A percentile compares a stretch with the other conserved stretches of the same genome.
phyloP scores from a whole-genome alignment of 2,329 filamentous ascomycete species.

The Plenodomus biglobosus region DNA sequence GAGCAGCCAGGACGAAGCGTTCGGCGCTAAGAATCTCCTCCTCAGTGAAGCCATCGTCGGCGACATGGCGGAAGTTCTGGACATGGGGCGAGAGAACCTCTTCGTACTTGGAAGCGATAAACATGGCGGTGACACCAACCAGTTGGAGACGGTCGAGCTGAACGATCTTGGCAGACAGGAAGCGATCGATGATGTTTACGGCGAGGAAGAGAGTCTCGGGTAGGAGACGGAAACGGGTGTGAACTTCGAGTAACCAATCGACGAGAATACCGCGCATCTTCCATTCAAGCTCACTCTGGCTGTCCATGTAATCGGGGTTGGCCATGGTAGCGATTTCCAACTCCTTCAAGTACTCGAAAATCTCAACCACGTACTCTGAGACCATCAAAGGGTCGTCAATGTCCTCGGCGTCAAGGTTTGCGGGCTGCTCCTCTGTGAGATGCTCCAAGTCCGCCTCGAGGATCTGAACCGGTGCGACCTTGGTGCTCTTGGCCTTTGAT shows the following conservation, averaged over 20 bases:
- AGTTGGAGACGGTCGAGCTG: conserved; percentile 94
- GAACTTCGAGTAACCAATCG: conserved; percentile 98
- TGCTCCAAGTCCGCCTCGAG: conserved; percentile 19
- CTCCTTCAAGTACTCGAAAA: conserved; percentile 92
- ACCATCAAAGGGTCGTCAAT: conserved; percentile 95
- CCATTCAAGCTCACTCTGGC: conserved; percentile 95
- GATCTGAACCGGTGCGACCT: conserved; percentile 22
- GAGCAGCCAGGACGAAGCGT: conserved; percentile 83
- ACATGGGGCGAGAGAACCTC: conserved; percentile 97
- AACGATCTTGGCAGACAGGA: conserved; percentile 92
- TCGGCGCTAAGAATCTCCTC: conserved; percentile 96
- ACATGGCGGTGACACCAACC: conserved; percentile 98
- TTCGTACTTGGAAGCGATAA: conserved; percentile 98
- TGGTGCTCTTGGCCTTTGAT: conserved; percentile 21
- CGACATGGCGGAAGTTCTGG: conserved; percentile 93
- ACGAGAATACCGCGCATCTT: conserved; percentile 97
- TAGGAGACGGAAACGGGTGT: conserved; percentile 92
- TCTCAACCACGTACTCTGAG: conserved; percentile 93
- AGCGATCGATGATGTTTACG: conserved; percentile 98
- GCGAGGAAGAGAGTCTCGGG: conserved; percentile 96
- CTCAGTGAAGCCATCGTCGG: conserved; percentile 94
- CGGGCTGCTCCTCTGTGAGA: conserved; percentile 41
- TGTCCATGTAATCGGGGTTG: conserved; percentile 92
- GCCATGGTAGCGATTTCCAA: conserved; percentile 80
- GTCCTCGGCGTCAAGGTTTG: conserved; percentile 81